Percentiles rank a stretch among this genome's conserved stretches.
phyloP scores from a whole-genome alignment of 441 rosid genomes.

The Adansonia madagascariensis region DNA sequence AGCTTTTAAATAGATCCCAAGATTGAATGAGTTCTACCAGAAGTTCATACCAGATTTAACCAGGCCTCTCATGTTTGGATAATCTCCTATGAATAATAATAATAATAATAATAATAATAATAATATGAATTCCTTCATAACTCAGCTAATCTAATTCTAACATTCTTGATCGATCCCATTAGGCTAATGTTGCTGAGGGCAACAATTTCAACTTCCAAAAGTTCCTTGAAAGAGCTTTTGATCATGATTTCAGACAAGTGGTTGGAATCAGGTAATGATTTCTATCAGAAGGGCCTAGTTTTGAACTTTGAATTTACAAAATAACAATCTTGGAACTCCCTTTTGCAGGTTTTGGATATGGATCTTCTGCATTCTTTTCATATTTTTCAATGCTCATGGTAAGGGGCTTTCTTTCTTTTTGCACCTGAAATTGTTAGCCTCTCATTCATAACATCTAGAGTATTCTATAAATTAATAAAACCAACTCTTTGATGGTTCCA shows the following conservation, averaged over 20 bases:
- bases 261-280: constrained; percentile 34
- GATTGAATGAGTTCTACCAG: neutral
- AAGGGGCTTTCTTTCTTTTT: constrained; percentile 14
- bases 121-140: neutral
- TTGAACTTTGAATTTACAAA: too few species aligned
- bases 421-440: neutral
- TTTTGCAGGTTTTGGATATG: constrained; percentile 59
- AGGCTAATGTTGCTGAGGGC: constrained; percentile 34
- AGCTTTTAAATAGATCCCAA: neutral
- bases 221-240: constrained; percentile 33
- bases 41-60: neutral
- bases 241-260: constrained; percentile 34
- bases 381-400: constrained; percentile 61
- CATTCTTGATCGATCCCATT: neutral
- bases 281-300: neutral
- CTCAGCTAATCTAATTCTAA: too few species aligned
- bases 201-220: constrained; percentile 37
- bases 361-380: constrained; percentile 49
- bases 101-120: too few species aligned
- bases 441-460: neutral
- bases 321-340: neutral
- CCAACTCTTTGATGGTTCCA: neutral
- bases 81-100: neutral
- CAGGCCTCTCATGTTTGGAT: neutral
- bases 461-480: neutral